Conservation (phyloP, 257 asterid genomes). For the Cruciata laevipes region DNA sequence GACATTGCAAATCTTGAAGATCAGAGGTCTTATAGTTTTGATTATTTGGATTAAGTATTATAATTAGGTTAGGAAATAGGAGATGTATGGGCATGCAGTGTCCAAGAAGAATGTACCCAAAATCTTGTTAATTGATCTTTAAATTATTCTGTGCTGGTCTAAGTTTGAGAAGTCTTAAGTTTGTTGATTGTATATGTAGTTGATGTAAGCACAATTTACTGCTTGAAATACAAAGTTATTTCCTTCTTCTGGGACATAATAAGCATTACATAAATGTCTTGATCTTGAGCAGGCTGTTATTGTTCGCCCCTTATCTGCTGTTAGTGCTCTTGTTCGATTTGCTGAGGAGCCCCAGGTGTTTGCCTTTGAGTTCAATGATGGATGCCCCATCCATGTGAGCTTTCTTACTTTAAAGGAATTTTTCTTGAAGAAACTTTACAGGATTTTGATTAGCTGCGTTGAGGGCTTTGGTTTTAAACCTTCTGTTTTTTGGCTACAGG, state of each 20-base stretch:
- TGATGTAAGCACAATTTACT: not conserved
- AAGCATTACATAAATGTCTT: not conserved
- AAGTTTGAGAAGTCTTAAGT: too few species aligned
- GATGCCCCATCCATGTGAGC: conserved; percentile 92
- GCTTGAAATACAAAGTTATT: not conserved
- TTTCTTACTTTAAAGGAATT: conserved; percentile 14
- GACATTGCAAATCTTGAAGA: not conserved
- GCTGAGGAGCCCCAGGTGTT: conserved; percentile 99
- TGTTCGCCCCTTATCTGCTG: conserved; percentile 86
- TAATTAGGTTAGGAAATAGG: not conserved
- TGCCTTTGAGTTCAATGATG: conserved; percentile 94
- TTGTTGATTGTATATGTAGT: too few species aligned
- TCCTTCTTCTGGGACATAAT: not conserved
- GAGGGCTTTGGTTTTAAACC: conserved; percentile 17
- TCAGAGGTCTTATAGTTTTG: not conserved
- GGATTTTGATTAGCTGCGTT: conserved; percentile 13
- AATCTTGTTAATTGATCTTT: not conserved
- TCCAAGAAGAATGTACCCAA: not conserved
- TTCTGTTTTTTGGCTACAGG: conserved; percentile 48
- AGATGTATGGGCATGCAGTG: not conserved
- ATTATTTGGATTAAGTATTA: not conserved
- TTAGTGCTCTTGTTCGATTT: conserved; percentile 93
- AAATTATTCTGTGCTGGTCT: not conserved
- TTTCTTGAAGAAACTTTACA: not conserved
- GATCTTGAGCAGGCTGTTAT: conserved; percentile 73